These are phyloP conservation scores for Leccinum huronense DNA, from an alignment of 1,284 basidiomycete genomes.

Conservation along the genomic window DNA sequence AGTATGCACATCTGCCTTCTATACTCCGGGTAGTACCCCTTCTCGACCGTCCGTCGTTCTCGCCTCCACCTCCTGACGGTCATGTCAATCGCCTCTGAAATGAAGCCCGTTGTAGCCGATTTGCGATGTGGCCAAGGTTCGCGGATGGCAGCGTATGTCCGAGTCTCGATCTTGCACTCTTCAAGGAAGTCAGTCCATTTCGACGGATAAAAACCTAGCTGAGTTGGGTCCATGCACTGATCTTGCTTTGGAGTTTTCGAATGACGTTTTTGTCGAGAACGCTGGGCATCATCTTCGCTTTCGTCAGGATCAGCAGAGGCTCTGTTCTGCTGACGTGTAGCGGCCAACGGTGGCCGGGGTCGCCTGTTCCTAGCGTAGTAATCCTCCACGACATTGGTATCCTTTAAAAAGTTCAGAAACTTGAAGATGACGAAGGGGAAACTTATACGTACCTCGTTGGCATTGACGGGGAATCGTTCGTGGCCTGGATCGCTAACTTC, in stretches of 20 bases:
- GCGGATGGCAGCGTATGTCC: background rate
- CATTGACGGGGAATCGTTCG: background rate
- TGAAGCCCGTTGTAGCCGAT: background rate
- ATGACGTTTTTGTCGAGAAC: background rate
- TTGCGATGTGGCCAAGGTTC: background rate
- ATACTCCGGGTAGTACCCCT: background rate
- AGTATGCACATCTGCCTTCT: background rate
- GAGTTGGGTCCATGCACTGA: background rate
- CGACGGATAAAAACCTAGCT: background rate
- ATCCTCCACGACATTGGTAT: background rate
- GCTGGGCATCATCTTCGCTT: background rate
- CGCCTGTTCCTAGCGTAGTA: background rate
- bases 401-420: background rate
- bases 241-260: background rate
- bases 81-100: background rate
- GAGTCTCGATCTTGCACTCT: background rate
- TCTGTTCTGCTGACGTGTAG: too few relatives aligned
- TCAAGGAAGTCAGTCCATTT: background rate
- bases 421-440: background rate
- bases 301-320: background rate
- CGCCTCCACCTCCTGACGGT: background rate
- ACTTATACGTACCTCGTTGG: background rate
- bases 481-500: background rate
- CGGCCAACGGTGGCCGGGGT: background rate
- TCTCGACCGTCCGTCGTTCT: background rate